Conservation (phyloP, 371 early-diverging fungal genomes). For the Cladochytrium tenue region DNA sequence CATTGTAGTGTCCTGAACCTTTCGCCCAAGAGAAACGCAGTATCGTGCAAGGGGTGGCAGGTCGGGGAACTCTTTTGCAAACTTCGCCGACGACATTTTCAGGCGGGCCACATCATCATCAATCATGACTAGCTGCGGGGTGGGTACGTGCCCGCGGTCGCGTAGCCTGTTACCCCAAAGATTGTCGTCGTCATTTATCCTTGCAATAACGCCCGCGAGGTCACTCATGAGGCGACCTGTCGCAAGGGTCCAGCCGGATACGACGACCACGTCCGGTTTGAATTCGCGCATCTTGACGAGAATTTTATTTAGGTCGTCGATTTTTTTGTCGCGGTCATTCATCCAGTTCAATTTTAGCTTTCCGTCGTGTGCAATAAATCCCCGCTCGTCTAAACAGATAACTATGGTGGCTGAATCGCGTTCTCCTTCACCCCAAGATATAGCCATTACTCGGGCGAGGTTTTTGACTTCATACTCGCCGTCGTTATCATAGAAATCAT, state of each 20-base stretch:
- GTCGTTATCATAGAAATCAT: constrained; percentile 16
- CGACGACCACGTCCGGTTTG: constrained; percentile 76
- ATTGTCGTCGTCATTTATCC: constrained; percentile 17
- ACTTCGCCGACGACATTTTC: constrained; percentile 75
- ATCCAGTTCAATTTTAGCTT: constrained; percentile 44
- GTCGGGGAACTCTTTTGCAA: constrained; percentile 72
- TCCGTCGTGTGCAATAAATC: constrained; percentile 67
- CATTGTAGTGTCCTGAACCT: constrained; percentile 79
- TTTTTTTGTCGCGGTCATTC: constrained; percentile 58
- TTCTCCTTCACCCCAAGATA: constrained; percentile 81
- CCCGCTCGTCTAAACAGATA: constrained; percentile 76
- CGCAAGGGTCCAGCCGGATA: constrained; percentile 67
- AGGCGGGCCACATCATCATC: constrained; percentile 88
- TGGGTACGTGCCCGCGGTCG: constrained; percentile 21
- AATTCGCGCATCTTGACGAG: constrained; percentile 15
- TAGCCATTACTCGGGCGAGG: constrained; percentile 78
- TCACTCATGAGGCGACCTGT: constrained; percentile 65
- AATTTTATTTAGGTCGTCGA: constrained; percentile 62
- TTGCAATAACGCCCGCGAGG: constrained; percentile 16
- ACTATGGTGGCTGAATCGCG: constrained; percentile 66
- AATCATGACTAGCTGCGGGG: constrained; percentile 57
- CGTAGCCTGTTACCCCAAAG: constrained; percentile 33
- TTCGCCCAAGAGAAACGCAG: constrained; percentile 83
- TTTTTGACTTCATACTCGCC: constrained; percentile 51
- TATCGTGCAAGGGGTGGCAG: constrained; percentile 76